Conservation (phyloP, 495 filamentous ascomycete species). For the Cercophora newfieldiana region DNA sequence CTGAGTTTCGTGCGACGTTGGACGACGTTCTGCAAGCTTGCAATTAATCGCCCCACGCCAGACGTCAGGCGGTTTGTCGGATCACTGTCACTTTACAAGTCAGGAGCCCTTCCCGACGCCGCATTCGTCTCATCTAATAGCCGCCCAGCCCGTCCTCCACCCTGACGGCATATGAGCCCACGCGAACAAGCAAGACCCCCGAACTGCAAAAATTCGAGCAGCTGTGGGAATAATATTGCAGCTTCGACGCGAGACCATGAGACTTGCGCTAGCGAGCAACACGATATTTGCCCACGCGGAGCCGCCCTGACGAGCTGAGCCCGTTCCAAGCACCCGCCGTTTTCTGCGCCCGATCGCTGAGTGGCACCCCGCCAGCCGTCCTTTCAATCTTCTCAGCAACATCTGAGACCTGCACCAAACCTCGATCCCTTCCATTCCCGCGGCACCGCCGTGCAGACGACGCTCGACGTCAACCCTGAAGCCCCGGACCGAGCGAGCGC, state of each 20-base stretch:
- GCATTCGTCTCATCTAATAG: neutral
- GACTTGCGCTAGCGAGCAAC: conserved; percentile 16
- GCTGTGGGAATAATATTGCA: neutral
- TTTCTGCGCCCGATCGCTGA: neutral
- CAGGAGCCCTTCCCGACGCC: neutral
- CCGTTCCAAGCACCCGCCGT: neutral
- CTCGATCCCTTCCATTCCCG: neutral
- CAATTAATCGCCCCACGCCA: conserved; percentile 1
- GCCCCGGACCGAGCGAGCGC: too few relatives aligned
- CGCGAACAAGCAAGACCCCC: conserved; percentile 13
- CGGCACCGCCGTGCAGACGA: neutral
- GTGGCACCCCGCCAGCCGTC: neutral
- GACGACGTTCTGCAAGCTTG: neutral
- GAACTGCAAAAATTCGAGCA: neutral
- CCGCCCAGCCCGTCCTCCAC: neutral
- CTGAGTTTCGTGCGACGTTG: neutral
- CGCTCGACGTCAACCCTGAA: neutral
- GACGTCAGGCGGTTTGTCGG: neutral
- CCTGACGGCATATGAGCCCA: too few relatives aligned
- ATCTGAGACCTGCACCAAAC: conserved; percentile 1
- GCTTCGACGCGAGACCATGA: conserved; percentile 31
- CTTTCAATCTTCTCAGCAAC: neutral
- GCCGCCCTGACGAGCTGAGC: conserved; percentile 26
- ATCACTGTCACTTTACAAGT: neutral
- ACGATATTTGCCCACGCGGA: conserved; percentile 21